Conservation (phyloP, 1,284 basidiomycete genomes). For the Microbotryomycetes sp. region DNA sequence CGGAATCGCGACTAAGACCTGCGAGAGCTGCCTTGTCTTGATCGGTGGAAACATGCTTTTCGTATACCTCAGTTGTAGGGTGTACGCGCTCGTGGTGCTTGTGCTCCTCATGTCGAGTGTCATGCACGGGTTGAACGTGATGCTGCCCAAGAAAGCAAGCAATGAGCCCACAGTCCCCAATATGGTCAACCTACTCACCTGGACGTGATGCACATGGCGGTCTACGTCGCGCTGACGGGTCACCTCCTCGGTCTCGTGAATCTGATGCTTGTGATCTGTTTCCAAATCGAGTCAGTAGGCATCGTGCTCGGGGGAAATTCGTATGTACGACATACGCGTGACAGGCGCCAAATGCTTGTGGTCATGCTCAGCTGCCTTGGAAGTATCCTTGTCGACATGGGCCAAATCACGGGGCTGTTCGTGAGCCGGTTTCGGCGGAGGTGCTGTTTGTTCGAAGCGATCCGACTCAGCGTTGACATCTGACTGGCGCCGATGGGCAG, state of each 20-base stretch:
- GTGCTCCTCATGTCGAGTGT: slow-evolving; percentile 38
- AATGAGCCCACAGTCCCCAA: neutral
- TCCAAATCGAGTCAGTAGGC: neutral
- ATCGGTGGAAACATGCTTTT: slow-evolving; percentile 38
- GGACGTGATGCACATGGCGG: slow-evolving; percentile 32
- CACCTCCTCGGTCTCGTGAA: slow-evolving; percentile 41
- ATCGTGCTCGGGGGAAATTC: neutral
- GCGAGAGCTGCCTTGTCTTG: slow-evolving; percentile 39
- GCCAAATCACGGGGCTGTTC: slow-evolving; percentile 4
- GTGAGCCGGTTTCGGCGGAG: slow-evolving; percentile 12
- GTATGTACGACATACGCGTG: slow-evolving; percentile 18
- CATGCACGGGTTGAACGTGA: slow-evolving; percentile 40
- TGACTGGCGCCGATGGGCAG: neutral
- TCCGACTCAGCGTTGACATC: neutral
- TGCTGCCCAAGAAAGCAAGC: slow-evolving; percentile 29
- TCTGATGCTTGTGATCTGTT: slow-evolving; percentile 34
- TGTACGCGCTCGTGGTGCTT: slow-evolving; percentile 34
- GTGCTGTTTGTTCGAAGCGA: neutral
- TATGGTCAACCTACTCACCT: neutral
- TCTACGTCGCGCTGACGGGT: slow-evolving; percentile 39
- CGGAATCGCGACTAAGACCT: slow-evolving; percentile 34
- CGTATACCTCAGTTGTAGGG: slow-evolving; percentile 36
- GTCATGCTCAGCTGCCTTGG: slow-evolving; percentile 38
- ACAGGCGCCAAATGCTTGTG: slow-evolving; percentile 40
- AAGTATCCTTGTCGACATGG: slow-evolving; percentile 14